Evolutionary conservation across 2,329 filamentous ascomycete species (phyloP), one percentile per base, ranked within the genome.

Genomic region (Pseudogymnoascus verrucosus): DNA sequence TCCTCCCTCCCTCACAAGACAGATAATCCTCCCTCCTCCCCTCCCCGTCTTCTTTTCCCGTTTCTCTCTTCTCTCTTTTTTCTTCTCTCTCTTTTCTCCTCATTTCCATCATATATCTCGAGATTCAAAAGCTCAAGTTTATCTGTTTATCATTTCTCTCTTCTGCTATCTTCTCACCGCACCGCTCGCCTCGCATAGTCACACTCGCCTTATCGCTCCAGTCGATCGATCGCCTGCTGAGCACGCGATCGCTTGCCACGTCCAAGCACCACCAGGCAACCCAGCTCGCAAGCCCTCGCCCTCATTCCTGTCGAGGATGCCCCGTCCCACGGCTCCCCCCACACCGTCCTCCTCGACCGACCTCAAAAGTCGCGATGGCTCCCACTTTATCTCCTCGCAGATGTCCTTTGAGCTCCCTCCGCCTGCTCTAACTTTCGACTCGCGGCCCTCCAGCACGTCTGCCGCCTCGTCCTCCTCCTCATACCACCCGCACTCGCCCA

Each of bases 331-430:
- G 63, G 80, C 87, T 62, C 90, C 89, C 51, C 90, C 88, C 47
- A 96, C 91, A 60, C 91, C 91, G 42, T 87, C 85, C 62, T 89
- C 90, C 10, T 93, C 90, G 36, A 89, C 89, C 61, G 91, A 95
- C 72, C 90, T 95, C 73, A 84, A 85, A 64, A 87, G 85, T 67
- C 86, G 90, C 75, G 87, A 89, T 75, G 85, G 85, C 65, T 79
- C 80, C n/a, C 79, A 80, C 60, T 82, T 84, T 65, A 80, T 88
- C 54, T 79, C 82, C 40, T 78, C 89, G 23, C 89, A 91, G 70
- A 79, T 86, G 66, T 81, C 86, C 61, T 92, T 95, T 73, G 83
- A 89, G 69, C 81, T 96, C 11, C 90, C 90, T 4, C 90, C 90
- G 14, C 89, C 91, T 12, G 91, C 90, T 26, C 80, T 92, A 69